These are phyloP conservation scores for Solanum neorickii DNA, from an alignment of 257 asterid species.

Conservation along the genomic window DNA sequence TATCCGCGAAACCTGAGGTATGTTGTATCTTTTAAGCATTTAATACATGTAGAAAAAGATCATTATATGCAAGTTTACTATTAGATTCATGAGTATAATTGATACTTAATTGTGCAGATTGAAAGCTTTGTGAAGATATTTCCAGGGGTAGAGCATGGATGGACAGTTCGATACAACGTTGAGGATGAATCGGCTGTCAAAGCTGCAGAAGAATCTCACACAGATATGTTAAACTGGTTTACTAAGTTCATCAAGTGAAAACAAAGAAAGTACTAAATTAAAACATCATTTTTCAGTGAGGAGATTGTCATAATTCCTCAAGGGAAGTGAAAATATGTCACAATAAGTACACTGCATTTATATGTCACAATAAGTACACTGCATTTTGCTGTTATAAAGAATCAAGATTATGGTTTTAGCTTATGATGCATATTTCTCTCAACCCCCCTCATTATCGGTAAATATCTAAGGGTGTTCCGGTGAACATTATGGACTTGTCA, in stretches of 20 bases:
- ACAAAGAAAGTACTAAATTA: not conserved
- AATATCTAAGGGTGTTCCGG: not conserved
- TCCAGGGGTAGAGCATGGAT: constrained; percentile 56
- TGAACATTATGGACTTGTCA: not conserved
- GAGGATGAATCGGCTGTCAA: constrained; percentile 36
- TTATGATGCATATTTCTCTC: not conserved
- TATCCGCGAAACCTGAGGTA: constrained; percentile 39
- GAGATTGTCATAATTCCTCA: not conserved
- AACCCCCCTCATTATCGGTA: not conserved
- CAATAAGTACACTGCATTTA: not conserved
- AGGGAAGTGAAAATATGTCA: not conserved
- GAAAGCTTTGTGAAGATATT: constrained; percentile 55
- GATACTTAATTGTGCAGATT: constrained; percentile 21
- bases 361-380: not conserved
- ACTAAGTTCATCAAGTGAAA: constrained; percentile 30
- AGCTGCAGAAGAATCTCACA: constrained; percentile 49
- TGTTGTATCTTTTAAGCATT: not conserved
- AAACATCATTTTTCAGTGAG: too few species aligned
- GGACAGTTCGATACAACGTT: constrained; percentile 36
- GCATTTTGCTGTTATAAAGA: not conserved
- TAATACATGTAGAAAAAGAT: not conserved
- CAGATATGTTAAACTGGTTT: constrained; percentile 52
- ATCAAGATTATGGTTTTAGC: not conserved
- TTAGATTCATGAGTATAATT: not conserved
- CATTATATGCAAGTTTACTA: not conserved